Evolutionary conservation across 345 rosid genomes (phyloP), one percentile per base, ranked within the genome.

Genomic region (Cardamine occulta): DNA sequence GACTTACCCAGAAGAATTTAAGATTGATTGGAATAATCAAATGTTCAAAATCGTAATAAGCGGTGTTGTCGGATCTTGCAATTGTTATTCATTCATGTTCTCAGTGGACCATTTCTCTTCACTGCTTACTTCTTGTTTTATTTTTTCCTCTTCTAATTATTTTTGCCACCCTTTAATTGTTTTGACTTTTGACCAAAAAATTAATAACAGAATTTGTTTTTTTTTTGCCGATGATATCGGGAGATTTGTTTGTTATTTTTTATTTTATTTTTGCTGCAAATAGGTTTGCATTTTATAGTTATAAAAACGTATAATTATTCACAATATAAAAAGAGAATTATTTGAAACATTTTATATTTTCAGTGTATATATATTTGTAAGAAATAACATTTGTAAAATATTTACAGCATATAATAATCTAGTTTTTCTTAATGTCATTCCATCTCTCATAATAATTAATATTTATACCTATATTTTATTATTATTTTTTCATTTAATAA

Each of bases 11-110:
- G 49, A 40, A 26, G 29, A 40, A 42, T 15, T 9, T 9, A 28
- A 57, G 58, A 66, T 47, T 11, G 66, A 34, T 17, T 4, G 4
- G 28, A 18, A 49, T 18, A 21, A 51, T 4, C n/a, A 28, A 28
- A 28, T 28, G 31, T 28, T 6, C 5, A 53, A 53, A 18, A 63
- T 53, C 18, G 37, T 4, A 31, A 3, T 1, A 23, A 47, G 40
- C 72, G 65, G 64, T 42, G 21, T 51, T 48, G 3, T 74, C 57
- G 66, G 78, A 74, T 74, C 78, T 74, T 42, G 31, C 59, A 17
- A 34, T 32, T 65, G 51, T 55, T 64, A 47, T 40, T 19, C 63
- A 11, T 12, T 73, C 34, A 37, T 24, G 12, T 29, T 61, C 39
- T 60, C 75, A 47, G n/a, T 64, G 24, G 45, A 54, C 65, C 56